phyloP scores from a whole-genome alignment of 2,329 filamentous ascomycete genomes.

The Apiospora marii region DNA sequence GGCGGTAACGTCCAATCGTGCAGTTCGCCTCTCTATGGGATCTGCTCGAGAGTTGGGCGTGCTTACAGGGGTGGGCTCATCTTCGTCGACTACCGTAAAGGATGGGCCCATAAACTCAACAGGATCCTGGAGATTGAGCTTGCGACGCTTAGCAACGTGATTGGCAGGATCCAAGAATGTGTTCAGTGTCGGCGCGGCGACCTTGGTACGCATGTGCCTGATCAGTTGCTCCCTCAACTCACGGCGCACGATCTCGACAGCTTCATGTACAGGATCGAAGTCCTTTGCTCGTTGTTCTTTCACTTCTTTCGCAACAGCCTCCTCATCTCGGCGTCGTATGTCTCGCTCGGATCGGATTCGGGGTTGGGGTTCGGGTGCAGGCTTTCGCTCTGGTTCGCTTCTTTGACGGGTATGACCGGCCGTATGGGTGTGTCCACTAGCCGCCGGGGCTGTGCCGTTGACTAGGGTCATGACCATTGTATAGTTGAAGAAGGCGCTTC shows the following conservation, averaged over 20 bases:
- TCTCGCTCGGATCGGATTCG: slow-evolving; percentile 75
- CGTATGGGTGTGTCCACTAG: slow-evolving; percentile 38
- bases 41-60: slow-evolving; percentile 72
- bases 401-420: slow-evolving; percentile 35
- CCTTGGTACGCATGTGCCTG: slow-evolving; percentile 85
- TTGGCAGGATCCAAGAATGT: slow-evolving; percentile 84
- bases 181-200: slow-evolving; percentile 82
- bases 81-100: slow-evolving; percentile 57
- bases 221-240: slow-evolving; percentile 89
- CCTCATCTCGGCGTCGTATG: slow-evolving; percentile 75
- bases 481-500: slow-evolving; percentile 89
- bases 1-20: slow-evolving; percentile 66
- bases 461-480: slow-evolving; percentile 89
- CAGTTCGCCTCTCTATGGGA: slow-evolving; percentile 66
- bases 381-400: slow-evolving; percentile 39
- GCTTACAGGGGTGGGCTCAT: slow-evolving; percentile 68
- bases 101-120: slow-evolving; percentile 53
- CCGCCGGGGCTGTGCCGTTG: slow-evolving; percentile 41
- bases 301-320: slow-evolving; percentile 86
- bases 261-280: slow-evolving; percentile 88
- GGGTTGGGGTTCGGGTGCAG: slow-evolving; percentile 53
- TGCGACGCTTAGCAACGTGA: slow-evolving; percentile 80
- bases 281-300: slow-evolving; percentile 87
- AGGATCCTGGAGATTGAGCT: slow-evolving; percentile 79
- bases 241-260: slow-evolving; percentile 77